phyloP scores from a whole-genome alignment of 129 eudicot genomes.

The Tagetes erecta region DNA sequence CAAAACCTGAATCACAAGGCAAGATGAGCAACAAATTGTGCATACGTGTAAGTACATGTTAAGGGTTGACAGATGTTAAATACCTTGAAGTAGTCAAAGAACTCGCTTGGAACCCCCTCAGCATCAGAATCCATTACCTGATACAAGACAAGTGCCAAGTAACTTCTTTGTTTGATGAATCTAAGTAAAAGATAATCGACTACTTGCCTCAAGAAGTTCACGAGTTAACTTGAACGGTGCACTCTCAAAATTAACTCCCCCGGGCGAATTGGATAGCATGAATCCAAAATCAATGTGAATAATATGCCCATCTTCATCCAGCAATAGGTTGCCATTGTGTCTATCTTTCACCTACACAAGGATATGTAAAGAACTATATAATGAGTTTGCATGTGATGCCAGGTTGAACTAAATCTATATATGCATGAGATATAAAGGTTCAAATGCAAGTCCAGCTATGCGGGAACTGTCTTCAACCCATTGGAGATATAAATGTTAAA shows the following conservation, averaged over 20 bases:
- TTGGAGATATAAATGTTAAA: background rate
- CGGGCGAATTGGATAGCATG: slow-evolving; percentile 99
- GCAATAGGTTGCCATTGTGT: slow-evolving; percentile 94
- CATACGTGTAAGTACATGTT: background rate
- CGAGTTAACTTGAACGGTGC: slow-evolving; percentile 99
- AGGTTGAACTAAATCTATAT: background rate
- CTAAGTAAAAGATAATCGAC: slow-evolving; percentile 6
- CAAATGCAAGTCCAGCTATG: slow-evolving; percentile 16
- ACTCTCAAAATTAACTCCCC: slow-evolving; percentile 99
- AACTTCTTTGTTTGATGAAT: slow-evolving; percentile 4
- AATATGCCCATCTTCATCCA: slow-evolving; percentile 99
- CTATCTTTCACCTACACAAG: slow-evolving; percentile 85
- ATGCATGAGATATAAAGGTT: background rate
- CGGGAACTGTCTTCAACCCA: background rate
- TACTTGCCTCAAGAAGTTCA: slow-evolving; percentile 95
- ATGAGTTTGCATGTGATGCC: slow-evolving; percentile 1
- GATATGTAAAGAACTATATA: slow-evolving; percentile 12
- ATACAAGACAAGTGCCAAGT: slow-evolving; percentile 24
- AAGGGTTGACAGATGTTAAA: background rate
- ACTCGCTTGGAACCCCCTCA: slow-evolving; percentile 99
- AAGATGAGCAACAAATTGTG: slow-evolving; percentile 30
- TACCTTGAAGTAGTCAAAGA: slow-evolving; percentile 96
- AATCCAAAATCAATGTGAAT: slow-evolving; percentile 99
- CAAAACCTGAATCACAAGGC: slow-evolving; percentile 59
- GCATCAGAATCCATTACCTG: slow-evolving; percentile 99